These are phyloP conservation scores for Ascochyta lentis DNA, from an alignment of 2,329 filamentous ascomycete genomes.

Conservation along the genomic window DNA sequence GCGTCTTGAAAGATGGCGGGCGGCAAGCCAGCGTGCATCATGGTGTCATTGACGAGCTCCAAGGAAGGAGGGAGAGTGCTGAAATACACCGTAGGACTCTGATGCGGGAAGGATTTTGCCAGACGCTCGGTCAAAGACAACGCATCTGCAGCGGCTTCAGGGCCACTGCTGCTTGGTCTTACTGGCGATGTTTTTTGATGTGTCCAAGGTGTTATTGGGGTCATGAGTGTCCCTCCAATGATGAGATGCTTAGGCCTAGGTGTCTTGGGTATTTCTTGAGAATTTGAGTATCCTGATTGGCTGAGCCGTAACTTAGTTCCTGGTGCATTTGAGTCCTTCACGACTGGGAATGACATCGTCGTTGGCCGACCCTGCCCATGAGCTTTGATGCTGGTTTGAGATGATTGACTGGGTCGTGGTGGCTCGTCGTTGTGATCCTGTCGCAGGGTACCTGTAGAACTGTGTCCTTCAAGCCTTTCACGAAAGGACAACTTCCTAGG, in stretches of 20 bases:
- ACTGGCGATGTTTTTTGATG: constrained; percentile 37
- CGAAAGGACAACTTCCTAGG: constrained; percentile 20
- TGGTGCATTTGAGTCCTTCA: constrained; percentile 76
- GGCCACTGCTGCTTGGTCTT: constrained; percentile 20
- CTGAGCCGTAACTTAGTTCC: constrained; percentile 69
- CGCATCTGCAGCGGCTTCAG: constrained; percentile 25
- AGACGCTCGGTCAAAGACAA: constrained; percentile 26
- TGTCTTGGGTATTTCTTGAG: constrained; percentile 42
- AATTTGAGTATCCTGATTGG: constrained; percentile 66
- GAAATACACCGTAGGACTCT: constrained; percentile 43
- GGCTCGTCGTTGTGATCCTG: constrained; percentile 13
- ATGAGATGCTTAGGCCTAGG: constrained; percentile 32
- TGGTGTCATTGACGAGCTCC: constrained; percentile 60
- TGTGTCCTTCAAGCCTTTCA: constrained; percentile 7
- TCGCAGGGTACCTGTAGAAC: background rate
- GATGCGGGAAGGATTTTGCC: constrained; percentile 26
- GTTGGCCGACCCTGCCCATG: constrained; percentile 47
- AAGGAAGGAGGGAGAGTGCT: constrained; percentile 50
- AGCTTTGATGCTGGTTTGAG: constrained; percentile 51
- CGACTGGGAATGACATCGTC: constrained; percentile 71
- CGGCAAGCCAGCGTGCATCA: constrained; percentile 65
- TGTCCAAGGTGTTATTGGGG: constrained; percentile 43
- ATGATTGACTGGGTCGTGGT: constrained; percentile 35
- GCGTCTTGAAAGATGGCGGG: constrained; percentile 82
- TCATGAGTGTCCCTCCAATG: constrained; percentile 23